These are phyloP conservation scores for Begonia masoniana DNA, from an alignment of 306 rosid genomes.

Conservation along the genomic window DNA sequence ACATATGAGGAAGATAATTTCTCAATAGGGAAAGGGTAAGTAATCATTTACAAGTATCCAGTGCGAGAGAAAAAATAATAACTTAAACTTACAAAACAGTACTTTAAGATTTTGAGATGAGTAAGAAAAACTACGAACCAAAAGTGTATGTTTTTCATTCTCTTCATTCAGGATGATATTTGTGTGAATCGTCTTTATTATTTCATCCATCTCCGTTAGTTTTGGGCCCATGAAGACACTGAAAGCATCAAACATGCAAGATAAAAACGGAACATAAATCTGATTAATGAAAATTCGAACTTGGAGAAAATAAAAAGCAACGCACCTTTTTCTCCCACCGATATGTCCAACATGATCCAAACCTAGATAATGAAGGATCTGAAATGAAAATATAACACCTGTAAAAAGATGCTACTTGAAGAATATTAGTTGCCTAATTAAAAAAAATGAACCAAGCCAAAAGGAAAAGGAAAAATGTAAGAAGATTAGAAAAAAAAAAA, in stretches of 20 bases:
- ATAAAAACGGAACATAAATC: slow-evolving; percentile 3
- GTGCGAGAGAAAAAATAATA: no score
- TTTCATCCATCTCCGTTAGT: slow-evolving; percentile 89
- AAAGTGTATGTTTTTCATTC: slow-evolving; percentile 48
- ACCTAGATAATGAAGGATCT: slow-evolving; percentile 98
- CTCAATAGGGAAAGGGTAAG: no score
- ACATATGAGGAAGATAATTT: no score
- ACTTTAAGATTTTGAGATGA: not conserved
- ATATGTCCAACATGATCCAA: slow-evolving; percentile 95
- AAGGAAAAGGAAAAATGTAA: not conserved
- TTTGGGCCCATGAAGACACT: slow-evolving; percentile 77
- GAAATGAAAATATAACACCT: slow-evolving; percentile 34
- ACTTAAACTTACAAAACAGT: no score
- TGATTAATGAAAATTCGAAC: slow-evolving; percentile 12
- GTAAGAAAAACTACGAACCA: slow-evolving; percentile 42
- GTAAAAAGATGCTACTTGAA: not conserved
- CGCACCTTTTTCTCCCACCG: slow-evolving; percentile 87
- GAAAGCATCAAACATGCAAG: slow-evolving; percentile 28
- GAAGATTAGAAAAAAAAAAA: not conserved
- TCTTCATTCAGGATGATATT: slow-evolving; percentile 29
- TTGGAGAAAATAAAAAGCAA: not conserved
- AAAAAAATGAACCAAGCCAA: not conserved
- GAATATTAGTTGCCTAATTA: slow-evolving; percentile 2
- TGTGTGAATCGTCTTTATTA: slow-evolving; percentile 65
- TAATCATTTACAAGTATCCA: no score